Evolutionary conservation across 768 basidiomycete species (phyloP).

Genomic region (Strobilomyces dryophilus): DNA sequence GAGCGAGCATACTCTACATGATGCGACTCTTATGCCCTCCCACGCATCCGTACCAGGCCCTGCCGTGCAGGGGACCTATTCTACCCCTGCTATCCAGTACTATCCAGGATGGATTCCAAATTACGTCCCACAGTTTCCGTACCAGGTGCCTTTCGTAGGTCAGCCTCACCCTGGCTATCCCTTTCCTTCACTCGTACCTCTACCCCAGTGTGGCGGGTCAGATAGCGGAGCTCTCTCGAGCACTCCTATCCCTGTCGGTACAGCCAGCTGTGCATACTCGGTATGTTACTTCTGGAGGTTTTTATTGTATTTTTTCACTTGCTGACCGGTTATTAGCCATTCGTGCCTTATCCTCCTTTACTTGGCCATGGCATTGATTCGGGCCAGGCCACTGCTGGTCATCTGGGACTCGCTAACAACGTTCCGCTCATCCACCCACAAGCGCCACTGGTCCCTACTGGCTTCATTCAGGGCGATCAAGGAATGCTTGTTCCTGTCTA

Average conservation of each 20-base stretch:
- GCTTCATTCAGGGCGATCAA: slow-evolving; percentile 70
- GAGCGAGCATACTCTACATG: slow-evolving; percentile 4
- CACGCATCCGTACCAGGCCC: slow-evolving; percentile 28
- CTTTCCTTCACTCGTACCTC: slow-evolving; percentile 23
- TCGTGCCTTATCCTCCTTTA: slow-evolving; percentile 45
- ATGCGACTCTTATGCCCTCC: slow-evolving; percentile 5
- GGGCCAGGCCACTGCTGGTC: slow-evolving; percentile 20
- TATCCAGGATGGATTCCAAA: slow-evolving; percentile 53
- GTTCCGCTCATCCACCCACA: slow-evolving; percentile 29
- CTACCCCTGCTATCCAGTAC: slow-evolving; percentile 41
- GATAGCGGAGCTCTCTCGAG: slow-evolving; percentile 35
- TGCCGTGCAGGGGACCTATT: slow-evolving; percentile 29
- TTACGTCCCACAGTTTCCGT: slow-evolving; percentile 48
- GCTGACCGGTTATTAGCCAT: slow-evolving; percentile 35
- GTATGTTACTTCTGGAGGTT: slow-evolving; percentile 33
- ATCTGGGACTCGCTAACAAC: slow-evolving; percentile 15
- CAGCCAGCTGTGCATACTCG: slow-evolving; percentile 39
- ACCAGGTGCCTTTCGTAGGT: slow-evolving; percentile 47
- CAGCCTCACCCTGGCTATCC: slow-evolving; percentile 45
- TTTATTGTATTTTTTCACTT: neutral
- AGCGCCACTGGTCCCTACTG: slow-evolving; percentile 59
- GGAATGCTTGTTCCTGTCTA: slow-evolving; percentile 72
- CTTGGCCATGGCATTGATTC: slow-evolving; percentile 29
- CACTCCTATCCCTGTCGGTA: slow-evolving; percentile 34
- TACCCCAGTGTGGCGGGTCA: slow-evolving; percentile 30